Evolutionary conservation across 805 yeast species (phyloP).

Genomic region (Candida tibetensis): DNA sequence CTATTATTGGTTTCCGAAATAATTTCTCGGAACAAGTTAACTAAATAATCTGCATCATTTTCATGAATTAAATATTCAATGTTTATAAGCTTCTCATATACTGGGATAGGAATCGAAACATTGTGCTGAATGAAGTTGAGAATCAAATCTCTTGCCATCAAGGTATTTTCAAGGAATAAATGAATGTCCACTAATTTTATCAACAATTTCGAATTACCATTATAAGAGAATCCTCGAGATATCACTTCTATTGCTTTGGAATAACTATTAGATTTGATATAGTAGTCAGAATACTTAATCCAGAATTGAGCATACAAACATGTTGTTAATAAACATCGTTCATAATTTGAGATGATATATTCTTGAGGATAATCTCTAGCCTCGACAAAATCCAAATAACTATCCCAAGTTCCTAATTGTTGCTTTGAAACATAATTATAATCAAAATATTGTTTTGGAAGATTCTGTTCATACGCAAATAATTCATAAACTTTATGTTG

Average conservation of each 20-base stretch:
- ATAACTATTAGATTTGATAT: constrained; percentile 22
- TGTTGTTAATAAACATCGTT: constrained; percentile 47
- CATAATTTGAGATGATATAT: constrained; percentile 36
- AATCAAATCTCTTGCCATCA: constrained; percentile 37
- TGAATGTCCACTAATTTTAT: constrained; percentile 45
- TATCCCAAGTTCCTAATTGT: constrained; percentile 58
- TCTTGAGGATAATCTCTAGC: constrained; percentile 22
- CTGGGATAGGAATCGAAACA: constrained; percentile 27
- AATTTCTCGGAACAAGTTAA: constrained; percentile 26
- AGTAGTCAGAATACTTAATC: constrained; percentile 48
- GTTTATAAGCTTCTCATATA: constrained; percentile 42
- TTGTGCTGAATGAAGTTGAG: constrained; percentile 23
- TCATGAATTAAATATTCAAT: constrained; percentile 36
- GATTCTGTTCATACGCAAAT: constrained; percentile 46
- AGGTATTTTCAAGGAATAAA: constrained; percentile 31
- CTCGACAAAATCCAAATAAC: constrained; percentile 57
- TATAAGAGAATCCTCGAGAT: constrained; percentile 30
- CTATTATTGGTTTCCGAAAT: constrained; percentile 32
- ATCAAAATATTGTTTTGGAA: constrained; percentile 33
- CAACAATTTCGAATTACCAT: constrained; percentile 28
- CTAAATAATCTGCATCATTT: constrained; percentile 22
- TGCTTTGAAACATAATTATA: constrained; percentile 33
- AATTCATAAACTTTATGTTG: constrained; percentile 52
- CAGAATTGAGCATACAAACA: constrained; percentile 48
- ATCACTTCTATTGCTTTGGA: constrained; percentile 41